A percentile compares a stretch with the other conserved stretches of the same genome.
These are phyloP conservation scores for Singerocomus rubriflavus DNA, from an alignment of 1,284 basidiomycete species.

Conservation along the genomic window DNA sequence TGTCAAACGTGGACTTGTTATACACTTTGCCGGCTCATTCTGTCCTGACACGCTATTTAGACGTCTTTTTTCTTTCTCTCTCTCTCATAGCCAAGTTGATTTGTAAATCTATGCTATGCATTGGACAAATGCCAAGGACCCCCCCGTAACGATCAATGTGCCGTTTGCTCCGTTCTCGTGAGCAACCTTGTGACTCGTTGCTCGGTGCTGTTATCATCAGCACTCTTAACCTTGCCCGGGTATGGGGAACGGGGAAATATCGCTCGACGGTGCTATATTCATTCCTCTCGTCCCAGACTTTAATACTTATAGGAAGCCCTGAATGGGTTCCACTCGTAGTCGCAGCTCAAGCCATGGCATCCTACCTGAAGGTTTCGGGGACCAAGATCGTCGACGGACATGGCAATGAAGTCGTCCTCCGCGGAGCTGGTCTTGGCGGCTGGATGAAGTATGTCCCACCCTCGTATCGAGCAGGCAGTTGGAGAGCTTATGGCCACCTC, in stretches of 20 bases:
- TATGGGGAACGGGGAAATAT: conserved; percentile 11
- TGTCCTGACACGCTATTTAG: conserved; percentile 24
- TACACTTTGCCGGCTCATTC: conserved; percentile 19
- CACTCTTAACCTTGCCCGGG: not conserved
- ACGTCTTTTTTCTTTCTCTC: not conserved
- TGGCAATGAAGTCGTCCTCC: conserved; percentile 55
- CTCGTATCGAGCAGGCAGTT: conserved; percentile 7
- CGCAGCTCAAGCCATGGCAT: conserved; percentile 17
- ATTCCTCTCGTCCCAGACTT: not conserved
- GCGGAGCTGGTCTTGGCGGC: conserved; percentile 67
- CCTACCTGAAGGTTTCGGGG: conserved; percentile 53
- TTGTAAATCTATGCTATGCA: conserved; percentile 23
- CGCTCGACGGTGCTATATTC: conserved; percentile 3
- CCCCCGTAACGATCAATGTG: not conserved
- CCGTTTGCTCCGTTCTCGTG: not conserved
- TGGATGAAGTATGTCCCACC: conserved; percentile 58
- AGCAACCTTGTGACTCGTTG: conserved; percentile 3
- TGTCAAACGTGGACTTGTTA: conserved; percentile 28
- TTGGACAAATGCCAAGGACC: conserved; percentile 2
- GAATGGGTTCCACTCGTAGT: not conserved
- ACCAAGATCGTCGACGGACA: conserved; percentile 56
- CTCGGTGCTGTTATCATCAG: not conserved
- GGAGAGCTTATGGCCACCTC: conserved; percentile 6
- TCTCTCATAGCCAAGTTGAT: conserved; percentile 18
- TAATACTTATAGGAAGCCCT: conserved; percentile 6